Evolutionary conservation across 805 yeast species (phyloP).

Genomic region (Barnettozyma pratensis): DNA sequence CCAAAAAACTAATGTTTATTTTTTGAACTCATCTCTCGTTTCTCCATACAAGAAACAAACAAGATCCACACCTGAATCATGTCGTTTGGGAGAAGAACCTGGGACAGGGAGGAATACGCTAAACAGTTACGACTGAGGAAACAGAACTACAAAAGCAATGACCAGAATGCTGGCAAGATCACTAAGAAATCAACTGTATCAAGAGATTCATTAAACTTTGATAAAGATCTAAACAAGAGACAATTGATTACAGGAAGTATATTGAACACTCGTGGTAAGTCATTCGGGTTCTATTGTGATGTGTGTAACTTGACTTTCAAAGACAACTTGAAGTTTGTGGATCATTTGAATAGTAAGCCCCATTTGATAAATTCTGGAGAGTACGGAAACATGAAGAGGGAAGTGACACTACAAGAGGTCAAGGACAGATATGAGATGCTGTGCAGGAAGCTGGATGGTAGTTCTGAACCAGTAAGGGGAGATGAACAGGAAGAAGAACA

Average conservation of each 20-base stretch:
- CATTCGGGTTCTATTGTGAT: slow-evolving; percentile 84
- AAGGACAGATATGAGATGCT: slow-evolving; percentile 30
- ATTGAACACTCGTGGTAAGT: slow-evolving; percentile 40
- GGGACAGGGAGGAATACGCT: slow-evolving; percentile 68
- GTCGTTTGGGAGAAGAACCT: slow-evolving; percentile 56
- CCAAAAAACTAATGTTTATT: not conserved
- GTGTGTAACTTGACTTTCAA: slow-evolving; percentile 74
- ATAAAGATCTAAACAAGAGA: slow-evolving; percentile 29
- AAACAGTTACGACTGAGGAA: slow-evolving; percentile 34
- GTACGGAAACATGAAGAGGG: slow-evolving; percentile 29
- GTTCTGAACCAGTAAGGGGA: slow-evolving; percentile 33
- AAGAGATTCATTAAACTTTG: slow-evolving; percentile 21
- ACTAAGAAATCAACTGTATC: slow-evolving; percentile 5
- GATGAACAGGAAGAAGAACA: slow-evolving; percentile 29
- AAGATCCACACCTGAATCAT: not conserved
- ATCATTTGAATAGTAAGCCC: slow-evolving; percentile 75
- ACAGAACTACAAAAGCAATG: slow-evolving; percentile 15
- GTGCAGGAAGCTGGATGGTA: slow-evolving; percentile 31
- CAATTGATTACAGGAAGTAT: slow-evolving; percentile 27
- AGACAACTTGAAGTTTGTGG: slow-evolving; percentile 75
- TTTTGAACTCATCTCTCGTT: not conserved
- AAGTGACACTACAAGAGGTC: slow-evolving; percentile 46
- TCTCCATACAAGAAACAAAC: not conserved
- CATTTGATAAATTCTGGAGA: slow-evolving; percentile 48
- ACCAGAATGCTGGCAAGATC: slow-evolving; percentile 1